Percentiles rank a stretch among this genome's conserved stretches.
These are phyloP conservation scores for Chaetomium fimeti DNA, from an alignment of 495 filamentous ascomycete genomes.

Conservation along the genomic window DNA sequence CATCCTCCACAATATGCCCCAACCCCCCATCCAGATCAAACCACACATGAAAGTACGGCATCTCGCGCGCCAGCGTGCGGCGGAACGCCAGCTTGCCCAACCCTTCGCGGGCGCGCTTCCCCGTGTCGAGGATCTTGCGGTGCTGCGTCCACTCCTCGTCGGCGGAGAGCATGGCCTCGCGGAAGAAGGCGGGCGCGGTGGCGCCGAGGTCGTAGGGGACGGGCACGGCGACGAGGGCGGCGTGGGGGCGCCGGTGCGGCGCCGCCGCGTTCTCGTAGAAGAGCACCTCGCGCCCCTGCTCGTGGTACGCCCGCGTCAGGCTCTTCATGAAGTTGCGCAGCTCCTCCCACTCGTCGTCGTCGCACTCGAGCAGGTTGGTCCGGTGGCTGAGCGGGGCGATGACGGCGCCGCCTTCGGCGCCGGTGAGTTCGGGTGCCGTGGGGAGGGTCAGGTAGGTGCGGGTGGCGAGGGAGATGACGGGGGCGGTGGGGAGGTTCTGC, in stretches of 20 bases:
- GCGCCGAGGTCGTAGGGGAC: constrained; percentile 84
- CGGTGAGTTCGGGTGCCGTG: constrained; percentile 80
- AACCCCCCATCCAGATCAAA: constrained; percentile 89
- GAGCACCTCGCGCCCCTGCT: constrained; percentile 83
- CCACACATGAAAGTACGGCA: constrained; percentile 99
- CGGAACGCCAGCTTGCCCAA: constrained; percentile 82
- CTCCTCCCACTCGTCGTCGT: constrained; percentile 99
- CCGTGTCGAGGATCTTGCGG: constrained; percentile 88
- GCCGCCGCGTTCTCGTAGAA: constrained; percentile 97
- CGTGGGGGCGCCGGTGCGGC: constrained; percentile 75
- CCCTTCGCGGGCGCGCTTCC: constrained; percentile 62
- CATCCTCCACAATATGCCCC: constrained; percentile 90
- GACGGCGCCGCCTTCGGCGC: constrained; percentile 67
- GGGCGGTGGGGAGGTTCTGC: constrained; percentile 64
- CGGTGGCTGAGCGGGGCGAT: constrained; percentile 90
- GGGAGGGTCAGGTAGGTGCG: constrained; percentile 85
- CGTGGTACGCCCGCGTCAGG: constrained; percentile 87
- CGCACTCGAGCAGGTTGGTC: constrained; percentile 89
- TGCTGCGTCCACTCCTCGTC: constrained; percentile 97
- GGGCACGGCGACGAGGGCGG: constrained; percentile 81
- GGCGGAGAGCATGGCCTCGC: constrained; percentile 81
- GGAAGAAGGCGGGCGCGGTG: constrained; percentile 91
- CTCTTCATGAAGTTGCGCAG: constrained; percentile 99
- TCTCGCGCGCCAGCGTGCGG: constrained; percentile 82
- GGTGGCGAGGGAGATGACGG: constrained; percentile 84